Conservation (phyloP, 495 filamentous ascomycete species). For the Copromyces sp. region DNA sequence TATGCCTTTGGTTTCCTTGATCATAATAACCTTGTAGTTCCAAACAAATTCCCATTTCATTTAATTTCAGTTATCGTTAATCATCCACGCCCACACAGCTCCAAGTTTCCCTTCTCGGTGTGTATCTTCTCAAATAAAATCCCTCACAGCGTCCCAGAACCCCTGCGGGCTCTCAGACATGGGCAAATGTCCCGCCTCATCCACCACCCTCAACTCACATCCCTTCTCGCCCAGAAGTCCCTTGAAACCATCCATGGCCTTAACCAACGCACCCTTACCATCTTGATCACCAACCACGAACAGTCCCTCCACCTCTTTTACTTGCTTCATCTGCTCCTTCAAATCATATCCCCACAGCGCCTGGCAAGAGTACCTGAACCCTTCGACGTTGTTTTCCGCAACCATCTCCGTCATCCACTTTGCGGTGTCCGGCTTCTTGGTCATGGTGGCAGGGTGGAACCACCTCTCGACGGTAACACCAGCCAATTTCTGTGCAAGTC, state of each 20-base stretch:
- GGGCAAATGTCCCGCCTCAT: conserved; percentile 64
- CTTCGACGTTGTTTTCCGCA: conserved; percentile 51
- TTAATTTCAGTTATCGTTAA: too few species aligned
- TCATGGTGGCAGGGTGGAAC: conserved; percentile 54
- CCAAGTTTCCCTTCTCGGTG: too few species aligned
- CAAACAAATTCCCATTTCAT: too few species aligned
- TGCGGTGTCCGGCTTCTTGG: conserved; percentile 42
- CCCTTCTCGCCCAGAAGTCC: conserved; percentile 38
- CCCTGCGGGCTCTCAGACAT: conserved; percentile 67
- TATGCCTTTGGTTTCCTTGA: too few species aligned
- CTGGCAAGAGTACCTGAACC: conserved; percentile 58
- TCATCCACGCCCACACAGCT: too few species aligned
- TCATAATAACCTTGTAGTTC: too few species aligned
- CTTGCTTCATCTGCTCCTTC: conserved; percentile 47
- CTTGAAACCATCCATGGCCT: conserved; percentile 67
- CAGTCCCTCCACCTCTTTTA: conserved; percentile 44
- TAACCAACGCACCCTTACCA: conserved; percentile 55
- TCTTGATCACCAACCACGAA: conserved; percentile 64
- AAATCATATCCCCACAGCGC: conserved; percentile 72
- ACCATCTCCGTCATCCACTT: conserved; percentile 45
- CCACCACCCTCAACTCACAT: conserved; percentile 49
- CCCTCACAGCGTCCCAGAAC: conserved; percentile 51
- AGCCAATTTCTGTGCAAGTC: conserved; percentile 35
- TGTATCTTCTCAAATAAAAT: conserved; percentile 31
- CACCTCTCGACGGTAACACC: conserved; percentile 57